phyloP scores from a whole-genome alignment of 805 yeast species.

The Priceomyces fermenticarens region DNA sequence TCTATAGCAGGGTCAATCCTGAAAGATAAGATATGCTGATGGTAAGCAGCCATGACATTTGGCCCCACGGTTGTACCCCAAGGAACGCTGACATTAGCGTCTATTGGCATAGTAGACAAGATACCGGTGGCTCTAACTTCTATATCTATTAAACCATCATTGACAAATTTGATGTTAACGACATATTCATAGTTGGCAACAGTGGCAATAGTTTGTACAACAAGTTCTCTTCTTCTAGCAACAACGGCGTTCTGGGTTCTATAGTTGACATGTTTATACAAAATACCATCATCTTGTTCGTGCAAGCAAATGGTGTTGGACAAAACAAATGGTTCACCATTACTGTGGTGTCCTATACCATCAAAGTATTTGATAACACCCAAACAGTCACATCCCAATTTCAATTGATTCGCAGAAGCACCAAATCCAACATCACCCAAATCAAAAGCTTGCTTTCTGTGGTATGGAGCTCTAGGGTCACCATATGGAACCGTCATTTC shows the following conservation, averaged over 20 bases:
- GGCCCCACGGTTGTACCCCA: conserved; percentile 79
- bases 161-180: conserved; percentile 67
- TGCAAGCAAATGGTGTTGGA: conserved; percentile 79
- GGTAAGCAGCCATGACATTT: conserved; percentile 79
- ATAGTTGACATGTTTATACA: conserved; percentile 78
- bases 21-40: conserved; percentile 76
- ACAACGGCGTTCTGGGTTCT: conserved; percentile 69
- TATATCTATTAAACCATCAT: conserved; percentile 73
- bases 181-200: conserved; percentile 84
- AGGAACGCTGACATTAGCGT: conserved; percentile 61
- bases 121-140: conserved; percentile 87
- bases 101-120: conserved; percentile 79
- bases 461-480: conserved; percentile 76
- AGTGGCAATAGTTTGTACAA: conserved; percentile 77
- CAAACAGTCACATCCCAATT: conserved; percentile 78
- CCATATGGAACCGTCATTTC: conserved; percentile 91
- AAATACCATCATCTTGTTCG: conserved; percentile 72
- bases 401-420: conserved; percentile 62
- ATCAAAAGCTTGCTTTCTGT: conserved; percentile 84
- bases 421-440: conserved; percentile 86
- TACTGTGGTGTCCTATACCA: conserved; percentile 50
- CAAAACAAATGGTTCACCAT: conserved; percentile 60
- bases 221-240: conserved; percentile 75
- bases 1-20: conserved; percentile 82
- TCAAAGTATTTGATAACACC: conserved; percentile 77